Evolutionary conservation across 257 asterid species (phyloP).

Genomic region (Jasminum sambac): DNA sequence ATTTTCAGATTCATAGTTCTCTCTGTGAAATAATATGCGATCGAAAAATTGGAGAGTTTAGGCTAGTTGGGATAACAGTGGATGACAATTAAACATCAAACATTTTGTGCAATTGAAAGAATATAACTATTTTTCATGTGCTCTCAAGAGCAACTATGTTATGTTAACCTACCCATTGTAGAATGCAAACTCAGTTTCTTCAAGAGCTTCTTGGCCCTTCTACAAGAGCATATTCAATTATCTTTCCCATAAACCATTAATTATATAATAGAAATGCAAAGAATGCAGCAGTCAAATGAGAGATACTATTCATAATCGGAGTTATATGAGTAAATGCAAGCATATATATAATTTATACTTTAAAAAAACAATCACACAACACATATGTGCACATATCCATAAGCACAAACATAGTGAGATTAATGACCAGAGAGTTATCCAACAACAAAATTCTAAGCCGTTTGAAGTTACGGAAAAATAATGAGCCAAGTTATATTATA

Average conservation of each 20-base stretch:
- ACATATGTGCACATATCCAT: background rate
- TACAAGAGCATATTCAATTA: background rate
- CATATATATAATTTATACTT: background rate
- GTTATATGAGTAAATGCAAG: no score
- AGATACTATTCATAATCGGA: constrained; percentile 1
- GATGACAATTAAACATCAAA: no score
- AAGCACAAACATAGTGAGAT: background rate
- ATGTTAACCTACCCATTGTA: background rate
- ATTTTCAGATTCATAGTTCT: no score
- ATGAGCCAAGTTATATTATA: no score
- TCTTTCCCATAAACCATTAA: background rate
- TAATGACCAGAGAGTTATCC: background rate
- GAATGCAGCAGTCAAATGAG: background rate
- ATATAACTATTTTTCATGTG: background rate
- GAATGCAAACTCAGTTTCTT: background rate
- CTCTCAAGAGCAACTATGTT: background rate
- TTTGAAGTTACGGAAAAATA: no score
- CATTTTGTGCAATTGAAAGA: no score
- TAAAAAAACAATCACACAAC: no score
- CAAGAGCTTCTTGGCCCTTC: background rate
- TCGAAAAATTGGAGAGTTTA: no score
- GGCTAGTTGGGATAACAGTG: no score
- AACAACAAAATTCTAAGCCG: no score
- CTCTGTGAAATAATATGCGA: no score
- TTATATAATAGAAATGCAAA: background rate